Percentiles rank a stretch among this genome's conserved stretches.
Evolutionary conservation across 2,329 filamentous ascomycete species (phyloP).

Genomic region (Hymenotorrendiella dingleyae): DNA sequence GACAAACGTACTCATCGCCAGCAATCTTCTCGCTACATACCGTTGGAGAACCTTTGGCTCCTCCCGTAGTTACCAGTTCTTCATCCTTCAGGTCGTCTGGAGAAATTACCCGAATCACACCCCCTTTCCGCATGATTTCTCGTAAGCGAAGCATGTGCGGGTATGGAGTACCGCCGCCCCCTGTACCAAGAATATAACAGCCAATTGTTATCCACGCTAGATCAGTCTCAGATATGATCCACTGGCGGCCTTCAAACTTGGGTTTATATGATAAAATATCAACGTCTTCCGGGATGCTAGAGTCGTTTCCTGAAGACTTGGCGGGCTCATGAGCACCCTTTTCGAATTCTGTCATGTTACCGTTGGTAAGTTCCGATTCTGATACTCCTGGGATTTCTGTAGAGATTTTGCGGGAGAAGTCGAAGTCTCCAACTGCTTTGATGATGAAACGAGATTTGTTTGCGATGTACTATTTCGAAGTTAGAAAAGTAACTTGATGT

Average conservation of each 20-base stretch:
- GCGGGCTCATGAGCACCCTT: slow-evolving; percentile 34
- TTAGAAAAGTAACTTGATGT: not conserved
- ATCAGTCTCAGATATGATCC: slow-evolving; percentile 40
- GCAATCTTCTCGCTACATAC: slow-evolving; percentile 38
- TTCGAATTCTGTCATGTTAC: slow-evolving; percentile 25
- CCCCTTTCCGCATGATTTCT: slow-evolving; percentile 44
- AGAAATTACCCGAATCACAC: slow-evolving; percentile 45
- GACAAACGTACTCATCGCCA: slow-evolving; percentile 35
- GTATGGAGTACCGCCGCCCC: slow-evolving; percentile 44
- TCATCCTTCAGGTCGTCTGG: slow-evolving; percentile 42
- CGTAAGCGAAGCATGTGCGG: slow-evolving; percentile 45
- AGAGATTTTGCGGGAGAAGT: slow-evolving; percentile 30
- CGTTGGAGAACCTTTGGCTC: slow-evolving; percentile 38
- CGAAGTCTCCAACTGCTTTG: slow-evolving; percentile 39
- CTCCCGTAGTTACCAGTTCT: slow-evolving; percentile 40
- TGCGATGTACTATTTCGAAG: slow-evolving; percentile 12
- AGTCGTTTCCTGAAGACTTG: slow-evolving; percentile 42
- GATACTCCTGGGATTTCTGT: not conserved
- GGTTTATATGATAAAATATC: slow-evolving; percentile 42
- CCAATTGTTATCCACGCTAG: slow-evolving; percentile 40
- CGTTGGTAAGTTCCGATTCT: slow-evolving; percentile 1
- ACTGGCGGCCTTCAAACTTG: slow-evolving; percentile 35
- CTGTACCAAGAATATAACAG: slow-evolving; percentile 43
- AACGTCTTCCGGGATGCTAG: slow-evolving; percentile 51
- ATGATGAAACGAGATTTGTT: slow-evolving; percentile 20